Percentiles rank a stretch among this genome's conserved stretches.
phyloP scores from a whole-genome alignment of 371 early-diverging fungal species.

The Thermomucor indicae-seudaticae region DNA sequence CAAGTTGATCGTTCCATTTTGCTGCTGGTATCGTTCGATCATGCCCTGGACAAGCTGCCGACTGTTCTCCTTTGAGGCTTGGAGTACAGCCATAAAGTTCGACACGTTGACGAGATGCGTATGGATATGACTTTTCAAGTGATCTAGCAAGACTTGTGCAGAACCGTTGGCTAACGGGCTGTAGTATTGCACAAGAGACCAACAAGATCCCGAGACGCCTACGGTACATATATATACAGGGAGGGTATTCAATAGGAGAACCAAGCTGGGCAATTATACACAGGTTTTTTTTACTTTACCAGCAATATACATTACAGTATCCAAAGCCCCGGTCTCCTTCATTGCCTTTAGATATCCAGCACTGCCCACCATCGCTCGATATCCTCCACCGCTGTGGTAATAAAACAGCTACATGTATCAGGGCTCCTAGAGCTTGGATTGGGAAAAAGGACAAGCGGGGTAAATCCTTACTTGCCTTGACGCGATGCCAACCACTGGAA shows the following conservation, averaged over 20 bases:
- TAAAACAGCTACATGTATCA: background rate
- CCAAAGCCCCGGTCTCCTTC: conserved; percentile 49
- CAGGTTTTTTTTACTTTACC: conserved; percentile 17
- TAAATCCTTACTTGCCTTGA: conserved; percentile 38
- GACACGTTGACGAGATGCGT: conserved; percentile 31
- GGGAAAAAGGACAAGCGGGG: background rate
- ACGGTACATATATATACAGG: background rate
- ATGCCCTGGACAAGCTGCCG: conserved; percentile 48
- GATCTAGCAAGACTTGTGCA: conserved; percentile 9
- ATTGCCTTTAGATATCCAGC: conserved; percentile 57
- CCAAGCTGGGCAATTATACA: background rate
- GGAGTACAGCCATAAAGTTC: conserved; percentile 30
- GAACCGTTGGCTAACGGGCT: conserved; percentile 17
- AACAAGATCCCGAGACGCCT: conserved; percentile 57
- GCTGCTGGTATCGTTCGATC: conserved; percentile 49
- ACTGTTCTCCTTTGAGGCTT: conserved; percentile 31
- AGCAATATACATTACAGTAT: conserved; percentile 56
- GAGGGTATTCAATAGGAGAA: background rate
- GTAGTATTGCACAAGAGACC: conserved; percentile 40
- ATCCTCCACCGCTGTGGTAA: conserved; percentile 59
- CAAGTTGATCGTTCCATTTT: conserved; percentile 43
- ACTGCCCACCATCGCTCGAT: conserved; percentile 64
- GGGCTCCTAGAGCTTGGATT: no score
- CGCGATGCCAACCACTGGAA: conserved; percentile 64
- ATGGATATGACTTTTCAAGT: conserved; percentile 27